Conservation (phyloP, 495 filamentous ascomycete genomes). For the Podospora australis region DNA sequence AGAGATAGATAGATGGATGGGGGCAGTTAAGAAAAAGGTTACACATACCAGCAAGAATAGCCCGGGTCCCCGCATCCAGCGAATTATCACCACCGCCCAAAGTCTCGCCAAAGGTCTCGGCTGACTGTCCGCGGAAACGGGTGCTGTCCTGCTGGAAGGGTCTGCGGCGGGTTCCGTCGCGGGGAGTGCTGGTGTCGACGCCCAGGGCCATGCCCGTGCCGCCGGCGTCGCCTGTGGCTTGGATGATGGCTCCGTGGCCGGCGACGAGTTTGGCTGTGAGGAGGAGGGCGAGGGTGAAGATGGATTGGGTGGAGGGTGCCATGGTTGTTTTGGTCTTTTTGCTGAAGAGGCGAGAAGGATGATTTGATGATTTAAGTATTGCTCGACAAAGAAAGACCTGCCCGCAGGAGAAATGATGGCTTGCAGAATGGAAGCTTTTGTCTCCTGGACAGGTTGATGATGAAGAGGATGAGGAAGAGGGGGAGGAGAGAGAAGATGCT, state of each 20-base stretch:
- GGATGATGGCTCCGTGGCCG: slow-evolving; percentile 44
- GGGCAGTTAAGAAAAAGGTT: no score
- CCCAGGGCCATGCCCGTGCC: slow-evolving; percentile 42
- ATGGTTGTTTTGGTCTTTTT: slow-evolving; percentile 15
- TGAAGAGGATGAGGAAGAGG: neutral
- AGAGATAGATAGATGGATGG: no score
- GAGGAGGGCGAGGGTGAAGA: slow-evolving; percentile 28
- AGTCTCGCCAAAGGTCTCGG: slow-evolving; percentile 40
- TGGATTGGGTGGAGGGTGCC: slow-evolving; percentile 24
- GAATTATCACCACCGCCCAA: slow-evolving; percentile 39
- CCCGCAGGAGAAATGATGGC: slow-evolving; percentile 3
- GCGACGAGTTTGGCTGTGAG: slow-evolving; percentile 30
- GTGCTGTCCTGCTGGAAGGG: slow-evolving; percentile 51
- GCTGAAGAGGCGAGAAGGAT: slow-evolving; percentile 3
- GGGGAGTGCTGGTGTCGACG: slow-evolving; percentile 44
- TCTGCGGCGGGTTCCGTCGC: slow-evolving; percentile 43
- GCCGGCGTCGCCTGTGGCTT: slow-evolving; percentile 42
- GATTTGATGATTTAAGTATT: neutral
- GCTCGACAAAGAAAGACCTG: slow-evolving; percentile 1
- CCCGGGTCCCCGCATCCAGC: slow-evolving; percentile 40
- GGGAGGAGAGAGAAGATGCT: neutral
- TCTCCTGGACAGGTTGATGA: slow-evolving; percentile 8
- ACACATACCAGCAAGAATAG: slow-evolving; percentile 41
- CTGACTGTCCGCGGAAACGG: slow-evolving; percentile 39
- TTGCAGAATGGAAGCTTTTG: neutral